phyloP scores from a whole-genome alignment of 2,329 filamentous ascomycete species.

The Sordariomycetes sp. region DNA sequence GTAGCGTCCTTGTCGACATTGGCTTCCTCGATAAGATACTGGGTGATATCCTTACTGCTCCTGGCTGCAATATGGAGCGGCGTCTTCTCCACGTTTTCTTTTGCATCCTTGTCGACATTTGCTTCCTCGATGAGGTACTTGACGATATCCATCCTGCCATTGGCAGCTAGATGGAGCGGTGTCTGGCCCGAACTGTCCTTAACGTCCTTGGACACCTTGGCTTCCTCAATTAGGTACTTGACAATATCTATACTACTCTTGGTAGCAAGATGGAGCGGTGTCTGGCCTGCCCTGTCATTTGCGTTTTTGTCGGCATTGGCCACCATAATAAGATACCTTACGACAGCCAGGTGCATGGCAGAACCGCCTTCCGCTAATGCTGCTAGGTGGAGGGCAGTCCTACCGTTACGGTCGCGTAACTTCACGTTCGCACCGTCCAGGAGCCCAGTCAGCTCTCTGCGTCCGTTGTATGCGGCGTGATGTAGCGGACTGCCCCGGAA shows the following conservation, averaged over 20 bases:
- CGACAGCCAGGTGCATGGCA: no score
- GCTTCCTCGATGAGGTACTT: neutral
- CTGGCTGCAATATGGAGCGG: neutral
- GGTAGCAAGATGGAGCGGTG: no score
- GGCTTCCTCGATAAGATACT: no score
- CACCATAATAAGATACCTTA: no score
- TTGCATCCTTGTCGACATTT: neutral
- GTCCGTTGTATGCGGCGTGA: neutral
- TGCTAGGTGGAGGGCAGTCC: slow-evolving; percentile 8
- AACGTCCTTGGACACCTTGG: neutral
- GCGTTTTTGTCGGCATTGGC: no score
- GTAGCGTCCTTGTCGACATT: neutral
- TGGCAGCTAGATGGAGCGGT: neutral
- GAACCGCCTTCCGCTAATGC: neutral
- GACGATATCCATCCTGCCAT: neutral
- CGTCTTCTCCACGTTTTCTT: neutral
- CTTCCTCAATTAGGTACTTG: neutral
- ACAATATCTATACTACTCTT: no score
- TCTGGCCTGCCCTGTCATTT: no score
- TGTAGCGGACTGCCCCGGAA: neutral
- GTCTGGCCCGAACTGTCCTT: neutral
- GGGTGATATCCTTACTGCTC: no score
- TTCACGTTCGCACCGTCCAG: slow-evolving; percentile 5
- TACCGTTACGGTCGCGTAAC: slow-evolving; percentile 7
- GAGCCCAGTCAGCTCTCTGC: neutral